These are phyloP conservation scores for Chamaecyparis obtusa DNA, from an alignment of 75 land plant species.

Conservation along the genomic window DNA sequence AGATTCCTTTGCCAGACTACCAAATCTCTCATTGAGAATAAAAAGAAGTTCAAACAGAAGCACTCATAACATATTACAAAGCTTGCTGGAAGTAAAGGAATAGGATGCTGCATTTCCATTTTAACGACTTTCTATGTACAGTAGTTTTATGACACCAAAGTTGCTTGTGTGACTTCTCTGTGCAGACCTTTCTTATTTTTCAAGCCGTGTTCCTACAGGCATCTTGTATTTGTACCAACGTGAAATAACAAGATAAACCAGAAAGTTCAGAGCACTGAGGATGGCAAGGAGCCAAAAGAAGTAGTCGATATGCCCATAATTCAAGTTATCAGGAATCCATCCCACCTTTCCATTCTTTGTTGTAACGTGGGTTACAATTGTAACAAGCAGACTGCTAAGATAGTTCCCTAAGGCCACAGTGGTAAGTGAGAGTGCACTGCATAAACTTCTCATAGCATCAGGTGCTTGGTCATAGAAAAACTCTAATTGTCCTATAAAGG, in stretches of 20 bases:
- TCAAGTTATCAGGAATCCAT: constrained; percentile 85
- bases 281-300: constrained; percentile 80
- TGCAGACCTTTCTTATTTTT: neutral
- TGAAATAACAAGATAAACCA: constrained; percentile 50
- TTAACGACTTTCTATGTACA: neutral
- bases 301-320: constrained; percentile 75
- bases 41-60: neutral
- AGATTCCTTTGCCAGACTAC: neutral
- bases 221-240: constrained; percentile 68
- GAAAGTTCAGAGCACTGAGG: constrained; percentile 60
- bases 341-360: constrained; percentile 58
- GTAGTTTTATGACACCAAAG: neutral
- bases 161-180: neutral
- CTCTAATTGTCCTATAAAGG: constrained; percentile 74
- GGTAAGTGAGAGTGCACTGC: constrained; percentile 69
- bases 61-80: neutral
- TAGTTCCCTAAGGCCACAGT: constrained; percentile 74
- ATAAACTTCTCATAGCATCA: constrained; percentile 86
- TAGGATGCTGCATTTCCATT: neutral
- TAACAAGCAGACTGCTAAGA: constrained; percentile 68
- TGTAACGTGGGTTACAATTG: constrained; percentile 55
- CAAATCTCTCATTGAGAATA: no score
- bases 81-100: neutral
- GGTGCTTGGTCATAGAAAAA: constrained; percentile 93
- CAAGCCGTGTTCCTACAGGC: neutral